Conservation (phyloP, 345 rosid species). For the Salix exigua region DNA sequence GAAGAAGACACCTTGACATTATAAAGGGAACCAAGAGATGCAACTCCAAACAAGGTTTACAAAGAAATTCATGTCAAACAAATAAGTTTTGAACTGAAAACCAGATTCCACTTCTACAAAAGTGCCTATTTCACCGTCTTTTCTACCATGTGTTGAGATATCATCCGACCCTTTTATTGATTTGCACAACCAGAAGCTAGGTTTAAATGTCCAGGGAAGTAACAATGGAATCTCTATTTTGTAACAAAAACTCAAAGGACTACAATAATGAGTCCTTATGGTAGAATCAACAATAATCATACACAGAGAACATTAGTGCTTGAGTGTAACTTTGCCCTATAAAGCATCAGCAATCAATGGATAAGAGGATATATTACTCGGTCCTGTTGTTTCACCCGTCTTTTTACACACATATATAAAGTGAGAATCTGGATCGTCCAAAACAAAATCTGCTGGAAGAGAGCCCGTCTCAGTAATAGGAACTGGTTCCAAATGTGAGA, state of each 20-base stretch:
- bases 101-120: not conserved
- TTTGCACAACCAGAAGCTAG: not conserved
- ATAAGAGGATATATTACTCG: constrained; percentile 27
- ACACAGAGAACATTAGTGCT: constrained; percentile 10
- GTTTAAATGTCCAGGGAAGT: not conserved
- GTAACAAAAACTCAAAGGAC: constrained; percentile 8
- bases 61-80: not conserved
- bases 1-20: no score
- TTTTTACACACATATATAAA: constrained; percentile 78
- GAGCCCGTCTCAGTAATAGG: constrained; percentile 61
- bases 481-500: constrained; percentile 60
- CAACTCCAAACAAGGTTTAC: constrained; percentile 1
- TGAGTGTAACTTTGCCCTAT: constrained; percentile 4
- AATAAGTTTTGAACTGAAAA: not conserved
- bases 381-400: constrained; percentile 33
- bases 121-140: not conserved
- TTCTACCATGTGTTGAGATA: not conserved
- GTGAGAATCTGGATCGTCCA: constrained; percentile 93
- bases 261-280: constrained; percentile 11
- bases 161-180: not conserved
- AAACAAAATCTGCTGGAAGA: constrained; percentile 56
- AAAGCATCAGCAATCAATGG: constrained; percentile 40
- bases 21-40: not conserved
- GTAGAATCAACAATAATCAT: constrained; percentile 15
- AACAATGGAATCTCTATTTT: not conserved